Percentiles rank a stretch among this genome's conserved stretches.
These are phyloP conservation scores for Neurospora sp. DNA, from an alignment of 495 filamentous ascomycete genomes.

Conservation along the genomic window DNA sequence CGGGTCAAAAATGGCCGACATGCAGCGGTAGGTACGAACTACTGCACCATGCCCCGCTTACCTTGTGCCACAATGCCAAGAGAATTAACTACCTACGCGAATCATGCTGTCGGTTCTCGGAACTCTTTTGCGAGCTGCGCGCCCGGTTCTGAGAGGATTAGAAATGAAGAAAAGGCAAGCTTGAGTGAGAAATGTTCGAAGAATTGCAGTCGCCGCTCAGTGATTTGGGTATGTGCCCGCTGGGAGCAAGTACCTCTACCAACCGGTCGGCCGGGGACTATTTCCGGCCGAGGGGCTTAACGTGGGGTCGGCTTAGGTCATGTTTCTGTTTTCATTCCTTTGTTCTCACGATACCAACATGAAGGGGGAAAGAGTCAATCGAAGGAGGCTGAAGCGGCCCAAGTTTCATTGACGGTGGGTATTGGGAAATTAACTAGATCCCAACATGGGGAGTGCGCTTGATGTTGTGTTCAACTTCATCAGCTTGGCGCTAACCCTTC, in stretches of 20 bases:
- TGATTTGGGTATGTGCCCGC: neutral
- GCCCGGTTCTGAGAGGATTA: neutral
- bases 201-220: neutral
- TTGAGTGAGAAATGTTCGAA: neutral
- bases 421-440: too few relatives aligned
- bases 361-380: neutral
- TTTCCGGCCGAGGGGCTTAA: neutral
- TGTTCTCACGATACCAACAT: neutral
- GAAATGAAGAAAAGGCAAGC: neutral
- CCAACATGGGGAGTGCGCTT: too few relatives aligned
- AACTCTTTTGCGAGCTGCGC: neutral
- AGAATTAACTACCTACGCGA: neutral
- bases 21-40: neutral
- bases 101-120: neutral
- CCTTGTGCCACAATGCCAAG: neutral
- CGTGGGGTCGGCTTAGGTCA: neutral
- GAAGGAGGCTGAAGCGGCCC: neutral
- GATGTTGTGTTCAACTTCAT: too few relatives aligned
- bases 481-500: too few relatives aligned
- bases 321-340: neutral
- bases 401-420: too few relatives aligned
- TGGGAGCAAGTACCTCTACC: too few relatives aligned
- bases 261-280: too few relatives aligned
- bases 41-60: neutral
- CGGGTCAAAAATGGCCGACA: neutral